Evolutionary conservation across 1,284 basidiomycete genomes (phyloP).

Genomic region (Moesziomyces globuligerus): DNA sequence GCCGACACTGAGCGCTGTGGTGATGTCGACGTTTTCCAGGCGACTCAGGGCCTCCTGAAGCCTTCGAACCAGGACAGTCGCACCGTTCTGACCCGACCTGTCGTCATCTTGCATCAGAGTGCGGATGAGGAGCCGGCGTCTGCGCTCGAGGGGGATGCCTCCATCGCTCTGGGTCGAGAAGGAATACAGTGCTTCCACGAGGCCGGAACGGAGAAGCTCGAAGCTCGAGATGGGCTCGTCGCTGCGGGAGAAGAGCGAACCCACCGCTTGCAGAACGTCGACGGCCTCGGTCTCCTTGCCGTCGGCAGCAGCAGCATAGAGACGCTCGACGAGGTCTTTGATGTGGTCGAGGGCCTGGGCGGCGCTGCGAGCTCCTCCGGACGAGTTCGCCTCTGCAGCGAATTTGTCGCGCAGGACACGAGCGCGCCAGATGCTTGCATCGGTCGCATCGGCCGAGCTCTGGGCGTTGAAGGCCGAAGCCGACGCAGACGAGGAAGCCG

Average conservation of each 20-base stretch:
- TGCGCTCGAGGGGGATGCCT: slow-evolving; percentile 31
- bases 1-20: slow-evolving; percentile 45
- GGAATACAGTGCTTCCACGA: slow-evolving; percentile 85
- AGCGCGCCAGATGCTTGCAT: slow-evolving; percentile 62
- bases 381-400: slow-evolving; percentile 40
- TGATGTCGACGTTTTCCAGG: slow-evolving; percentile 60
- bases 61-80: slow-evolving; percentile 48
- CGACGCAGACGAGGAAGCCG: slow-evolving; percentile 20
- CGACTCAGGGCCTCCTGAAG: slow-evolving; percentile 64
- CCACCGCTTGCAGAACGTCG: slow-evolving; percentile 77
- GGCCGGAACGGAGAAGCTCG: slow-evolving; percentile 90
- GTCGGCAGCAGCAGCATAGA: slow-evolving; percentile 69
- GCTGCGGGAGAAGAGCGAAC: slow-evolving; percentile 79
- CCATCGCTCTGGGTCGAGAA: slow-evolving; percentile 76
- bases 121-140: slow-evolving; percentile 45
- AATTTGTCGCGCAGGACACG: slow-evolving; percentile 56
- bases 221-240: slow-evolving; percentile 87
- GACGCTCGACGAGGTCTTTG: slow-evolving; percentile 44
- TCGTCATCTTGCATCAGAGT: slow-evolving; percentile 43
- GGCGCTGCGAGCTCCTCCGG: slow-evolving; percentile 49
- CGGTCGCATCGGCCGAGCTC: slow-evolving; percentile 42
- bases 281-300: slow-evolving; percentile 16
- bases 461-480: slow-evolving; percentile 24
- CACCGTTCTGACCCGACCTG: slow-evolving; percentile 27
- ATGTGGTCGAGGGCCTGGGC: slow-evolving; percentile 57